Evolutionary conservation across 2,329 filamentous ascomycete species (phyloP).

Genomic region (Aschersonia sp.): DNA sequence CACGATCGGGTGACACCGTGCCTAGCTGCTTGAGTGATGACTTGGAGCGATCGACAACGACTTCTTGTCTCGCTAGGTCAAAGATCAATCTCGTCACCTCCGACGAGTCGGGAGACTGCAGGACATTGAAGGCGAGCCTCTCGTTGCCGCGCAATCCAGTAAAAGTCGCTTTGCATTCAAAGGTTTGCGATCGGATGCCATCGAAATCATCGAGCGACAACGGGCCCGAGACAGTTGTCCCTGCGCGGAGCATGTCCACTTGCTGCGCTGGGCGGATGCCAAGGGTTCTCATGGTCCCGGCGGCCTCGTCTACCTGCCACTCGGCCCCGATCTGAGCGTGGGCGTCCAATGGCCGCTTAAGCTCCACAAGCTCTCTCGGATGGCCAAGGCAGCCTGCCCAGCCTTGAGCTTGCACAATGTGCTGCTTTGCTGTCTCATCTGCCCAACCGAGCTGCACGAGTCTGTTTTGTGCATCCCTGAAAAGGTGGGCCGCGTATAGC

Average conservation of each 20-base stretch:
- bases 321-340: conserved; percentile 1
- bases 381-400: conserved; percentile 8
- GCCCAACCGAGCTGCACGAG: conserved; percentile 8
- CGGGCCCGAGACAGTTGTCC: neutral
- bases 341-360: conserved; percentile 1
- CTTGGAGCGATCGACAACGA: conserved; percentile 7
- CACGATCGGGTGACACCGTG: neutral
- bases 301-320: conserved; percentile 5
- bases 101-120: conserved; percentile 2
- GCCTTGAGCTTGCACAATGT: conserved; percentile 4
- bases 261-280: conserved; percentile 6
- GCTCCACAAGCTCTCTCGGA: conserved; percentile 5
- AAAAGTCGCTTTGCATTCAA: conserved; percentile 3
- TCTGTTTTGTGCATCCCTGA: conserved; percentile 6
- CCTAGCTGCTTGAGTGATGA: conserved; percentile 6
- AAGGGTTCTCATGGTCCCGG: conserved; percentile 5
- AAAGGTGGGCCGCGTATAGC: conserved; percentile 10
- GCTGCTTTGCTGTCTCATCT: conserved; percentile 6
- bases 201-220: conserved; percentile 1
- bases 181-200: conserved; percentile 1
- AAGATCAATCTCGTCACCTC: conserved; percentile 8
- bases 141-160: conserved; percentile 1
- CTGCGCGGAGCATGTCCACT: conserved; percentile 1
- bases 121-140: conserved; percentile 2
- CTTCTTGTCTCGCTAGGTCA: conserved; percentile 4